phyloP scores from a whole-genome alignment of 257 asterid genomes.

The Penstemon davidsonii region DNA sequence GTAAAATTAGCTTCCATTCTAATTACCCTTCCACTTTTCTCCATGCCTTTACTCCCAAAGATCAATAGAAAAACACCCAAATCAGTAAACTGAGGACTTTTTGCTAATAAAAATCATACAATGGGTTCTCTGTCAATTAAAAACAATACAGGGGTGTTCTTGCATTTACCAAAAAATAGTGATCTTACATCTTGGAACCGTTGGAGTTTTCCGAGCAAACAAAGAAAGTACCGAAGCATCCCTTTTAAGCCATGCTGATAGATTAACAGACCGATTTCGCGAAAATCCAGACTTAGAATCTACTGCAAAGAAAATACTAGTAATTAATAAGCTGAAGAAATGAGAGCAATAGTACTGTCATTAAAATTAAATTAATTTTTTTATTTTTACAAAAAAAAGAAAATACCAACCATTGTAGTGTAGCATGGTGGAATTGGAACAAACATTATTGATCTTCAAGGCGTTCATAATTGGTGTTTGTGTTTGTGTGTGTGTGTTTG shows the following conservation, averaged over 20 bases:
- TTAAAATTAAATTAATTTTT: too few species aligned
- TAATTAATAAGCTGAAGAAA: too few species aligned
- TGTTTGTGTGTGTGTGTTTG: too few species aligned
- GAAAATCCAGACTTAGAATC: neutral
- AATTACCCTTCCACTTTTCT: slow-evolving; percentile 6
- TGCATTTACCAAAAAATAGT: too few species aligned
- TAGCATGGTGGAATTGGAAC: neutral
- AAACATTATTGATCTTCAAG: slow-evolving; percentile 1
- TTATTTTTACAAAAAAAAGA: neutral
- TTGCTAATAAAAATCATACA: too few species aligned
- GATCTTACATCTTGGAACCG: slow-evolving; percentile 12
- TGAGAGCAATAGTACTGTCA: too few species aligned
- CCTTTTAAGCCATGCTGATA: neutral
- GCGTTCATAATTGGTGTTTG: slow-evolving; percentile 11
- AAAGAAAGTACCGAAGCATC: neutral
- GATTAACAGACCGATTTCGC: neutral
- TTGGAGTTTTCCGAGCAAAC: slow-evolving; percentile 10
- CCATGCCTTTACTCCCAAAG: slow-evolving; percentile 9
- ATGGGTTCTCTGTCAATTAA: too few species aligned
- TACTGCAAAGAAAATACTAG: neutral
- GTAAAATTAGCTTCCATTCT: slow-evolving; percentile 34
- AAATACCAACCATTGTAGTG: slow-evolving; percentile 3
- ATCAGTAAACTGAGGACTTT: too few species aligned
- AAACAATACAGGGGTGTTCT: too few species aligned
- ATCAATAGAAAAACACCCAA: too few species aligned